phyloP scores from a whole-genome alignment of 352 stramenopile genomes.

The Phytophthora melonis region DNA sequence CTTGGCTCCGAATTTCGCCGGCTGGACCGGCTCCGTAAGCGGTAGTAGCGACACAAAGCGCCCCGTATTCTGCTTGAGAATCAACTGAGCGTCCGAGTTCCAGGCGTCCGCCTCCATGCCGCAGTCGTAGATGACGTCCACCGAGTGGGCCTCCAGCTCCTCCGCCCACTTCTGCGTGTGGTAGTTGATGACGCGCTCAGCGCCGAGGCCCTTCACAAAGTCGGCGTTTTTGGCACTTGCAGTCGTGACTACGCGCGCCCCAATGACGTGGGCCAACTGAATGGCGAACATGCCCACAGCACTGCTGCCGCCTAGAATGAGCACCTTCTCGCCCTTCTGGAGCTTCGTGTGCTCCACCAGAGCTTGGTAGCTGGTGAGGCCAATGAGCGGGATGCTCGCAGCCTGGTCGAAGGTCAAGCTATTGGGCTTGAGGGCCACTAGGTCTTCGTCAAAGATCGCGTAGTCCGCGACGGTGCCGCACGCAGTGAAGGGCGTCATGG shows the following conservation, averaged over 20 bases:
- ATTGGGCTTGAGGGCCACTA: constrained; percentile 54
- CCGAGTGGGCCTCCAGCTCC: constrained; percentile 38
- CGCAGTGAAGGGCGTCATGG: constrained; percentile 23
- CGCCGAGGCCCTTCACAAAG: constrained; percentile 35
- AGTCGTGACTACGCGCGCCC: constrained; percentile 38
- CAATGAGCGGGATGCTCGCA: constrained; percentile 41
- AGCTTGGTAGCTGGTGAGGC: constrained; percentile 51
- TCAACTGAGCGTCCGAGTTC: constrained; percentile 38
- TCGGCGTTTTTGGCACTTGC: constrained; percentile 44
- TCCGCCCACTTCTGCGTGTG: constrained; percentile 44
- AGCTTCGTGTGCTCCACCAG: constrained; percentile 47
- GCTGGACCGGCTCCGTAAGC: constrained; percentile 15
- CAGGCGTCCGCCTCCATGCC: constrained; percentile 41
- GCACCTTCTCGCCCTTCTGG: constrained; percentile 48
- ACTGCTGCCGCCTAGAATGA: constrained; percentile 56
- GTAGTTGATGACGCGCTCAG: constrained; percentile 51
- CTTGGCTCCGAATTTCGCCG: constrained; percentile 24
- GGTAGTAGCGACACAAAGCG: constrained; percentile 33
- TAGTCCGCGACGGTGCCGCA: constrained; percentile 50
- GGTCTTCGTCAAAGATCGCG: constrained; percentile 35
- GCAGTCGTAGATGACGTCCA: constrained; percentile 57
- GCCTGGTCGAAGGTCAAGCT: constrained; percentile 55
- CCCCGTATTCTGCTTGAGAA: constrained; percentile 32
- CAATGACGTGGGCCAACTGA: constrained; percentile 49
- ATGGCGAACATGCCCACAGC: constrained; percentile 51